Percentiles rank a stretch among this genome's conserved stretches.
phyloP scores from a whole-genome alignment of 2,329 filamentous ascomycete genomes.

The Ampelomyces quisqualis region DNA sequence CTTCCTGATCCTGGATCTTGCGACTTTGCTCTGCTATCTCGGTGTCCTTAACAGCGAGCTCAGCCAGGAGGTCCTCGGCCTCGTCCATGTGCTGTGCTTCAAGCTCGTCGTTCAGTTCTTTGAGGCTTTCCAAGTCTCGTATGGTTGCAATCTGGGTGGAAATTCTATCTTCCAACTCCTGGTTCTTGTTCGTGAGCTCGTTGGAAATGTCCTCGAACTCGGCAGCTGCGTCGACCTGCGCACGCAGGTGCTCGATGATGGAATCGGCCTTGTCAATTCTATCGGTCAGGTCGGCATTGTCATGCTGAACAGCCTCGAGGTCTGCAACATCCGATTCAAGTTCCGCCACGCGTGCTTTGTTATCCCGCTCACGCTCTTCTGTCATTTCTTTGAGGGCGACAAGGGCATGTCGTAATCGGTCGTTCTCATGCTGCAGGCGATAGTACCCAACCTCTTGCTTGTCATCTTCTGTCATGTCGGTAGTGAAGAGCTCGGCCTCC shows the following conservation, averaged over 20 bases:
- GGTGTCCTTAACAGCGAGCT: conserved; percentile 83
- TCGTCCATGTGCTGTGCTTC: conserved; percentile 91
- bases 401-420: conserved; percentile 81
- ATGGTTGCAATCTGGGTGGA: conserved; percentile 79
- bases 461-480: conserved; percentile 86
- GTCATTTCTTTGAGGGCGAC: conserved; percentile 82
- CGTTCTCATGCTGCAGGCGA: conserved; percentile 87
- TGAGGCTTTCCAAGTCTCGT: conserved; percentile 83
- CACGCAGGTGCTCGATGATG: conserved; percentile 79
- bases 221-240: conserved; percentile 85
- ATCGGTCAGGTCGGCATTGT: conserved; percentile 69
- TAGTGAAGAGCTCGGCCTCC: conserved; percentile 80
- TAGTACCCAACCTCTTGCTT: conserved; percentile 83
- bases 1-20: conserved; percentile 72
- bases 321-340: conserved; percentile 38
- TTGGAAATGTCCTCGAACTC: conserved; percentile 94
- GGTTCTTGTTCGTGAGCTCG: conserved; percentile 83
- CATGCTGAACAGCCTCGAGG: conserved; percentile 50
- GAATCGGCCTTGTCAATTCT: conserved; percentile 72
- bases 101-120: conserved; percentile 92
- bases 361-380: conserved; percentile 78
- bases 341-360: conserved; percentile 55
- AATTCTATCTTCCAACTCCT: conserved; percentile 78
- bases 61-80: conserved; percentile 90
- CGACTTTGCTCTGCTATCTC: conserved; percentile 80